A percentile compares a stretch with the other conserved stretches of the same genome.
Conservation (phyloP, 345 rosid species). For the Kandelia obovata region DNA sequence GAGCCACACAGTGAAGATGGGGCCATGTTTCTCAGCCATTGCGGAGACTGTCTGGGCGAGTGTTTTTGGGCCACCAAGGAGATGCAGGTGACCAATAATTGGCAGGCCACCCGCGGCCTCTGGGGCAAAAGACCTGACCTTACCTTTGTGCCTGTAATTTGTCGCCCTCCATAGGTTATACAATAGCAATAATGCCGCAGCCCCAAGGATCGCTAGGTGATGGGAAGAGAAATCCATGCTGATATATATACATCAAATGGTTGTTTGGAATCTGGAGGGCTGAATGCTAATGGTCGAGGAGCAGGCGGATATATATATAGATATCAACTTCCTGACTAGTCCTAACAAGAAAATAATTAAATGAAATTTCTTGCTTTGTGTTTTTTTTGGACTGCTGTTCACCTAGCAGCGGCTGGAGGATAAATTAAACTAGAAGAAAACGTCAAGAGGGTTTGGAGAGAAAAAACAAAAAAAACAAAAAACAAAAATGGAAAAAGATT, state of each 20-base stretch:
- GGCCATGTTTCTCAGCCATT: conserved; percentile 22
- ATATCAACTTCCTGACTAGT: no score
- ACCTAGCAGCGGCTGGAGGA: no score
- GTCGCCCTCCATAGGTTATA: conserved; percentile 8
- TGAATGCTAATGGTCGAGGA: no score
- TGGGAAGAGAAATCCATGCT: conserved; percentile 6
- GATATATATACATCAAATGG: background rate
- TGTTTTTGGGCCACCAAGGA: conserved; percentile 9
- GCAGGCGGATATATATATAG: no score
- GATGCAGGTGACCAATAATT: conserved; percentile 25
- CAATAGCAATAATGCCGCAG: background rate
- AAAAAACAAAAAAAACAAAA: no score
- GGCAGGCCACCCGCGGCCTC: conserved; percentile 18
- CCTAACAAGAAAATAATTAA: no score
- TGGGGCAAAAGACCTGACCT: conserved; percentile 4
- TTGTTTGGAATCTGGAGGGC: background rate
- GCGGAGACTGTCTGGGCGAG: conserved; percentile 21
- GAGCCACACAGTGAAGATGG: conserved; percentile 25
- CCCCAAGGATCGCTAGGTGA: background rate
- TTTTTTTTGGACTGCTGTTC: no score
- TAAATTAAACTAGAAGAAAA: no score
- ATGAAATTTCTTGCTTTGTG: no score
- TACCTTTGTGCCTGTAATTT: background rate
- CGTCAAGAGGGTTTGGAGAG: no score
- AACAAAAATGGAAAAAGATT: no score